A percentile compares a stretch with the other conserved stretches of the same genome.
Evolutionary conservation across 148 eudicot species (phyloP).

Genomic region (Pharnaceum exiguum): DNA sequence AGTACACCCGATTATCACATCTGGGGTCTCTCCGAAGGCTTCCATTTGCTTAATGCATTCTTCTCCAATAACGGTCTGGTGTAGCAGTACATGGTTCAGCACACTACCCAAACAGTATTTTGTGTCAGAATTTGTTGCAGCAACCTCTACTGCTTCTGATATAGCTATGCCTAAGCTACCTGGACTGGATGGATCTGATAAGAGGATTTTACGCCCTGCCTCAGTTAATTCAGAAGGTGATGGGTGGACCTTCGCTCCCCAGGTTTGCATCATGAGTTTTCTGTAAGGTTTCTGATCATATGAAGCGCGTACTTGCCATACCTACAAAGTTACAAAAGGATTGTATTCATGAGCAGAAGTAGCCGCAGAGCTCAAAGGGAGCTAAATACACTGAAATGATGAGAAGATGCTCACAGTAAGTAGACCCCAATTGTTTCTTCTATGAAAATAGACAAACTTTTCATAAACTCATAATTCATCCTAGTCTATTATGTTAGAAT

Average conservation of each 20-base stretch:
- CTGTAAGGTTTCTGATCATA: constrained; percentile 95
- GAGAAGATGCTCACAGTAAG: too few species aligned
- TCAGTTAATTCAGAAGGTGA: constrained; percentile 87
- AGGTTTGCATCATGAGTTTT: constrained; percentile 94
- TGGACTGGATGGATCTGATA: constrained; percentile 66
- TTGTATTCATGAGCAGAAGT: background rate
- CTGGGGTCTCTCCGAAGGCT: constrained; percentile 84
- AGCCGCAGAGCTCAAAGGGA: background rate
- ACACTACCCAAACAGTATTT: constrained; percentile 96
- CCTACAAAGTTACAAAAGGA: constrained; percentile 31
- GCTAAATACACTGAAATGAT: background rate
- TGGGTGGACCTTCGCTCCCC: constrained; percentile 94
- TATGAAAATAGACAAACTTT: background rate
- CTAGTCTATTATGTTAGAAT: background rate
- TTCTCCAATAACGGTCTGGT: constrained; percentile 93
- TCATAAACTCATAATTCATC: background rate
- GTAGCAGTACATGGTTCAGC: constrained; percentile 86
- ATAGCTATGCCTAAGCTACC: constrained; percentile 96
- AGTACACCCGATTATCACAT: constrained; percentile 89
- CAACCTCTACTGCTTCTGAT: constrained; percentile 93
- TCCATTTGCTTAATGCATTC: constrained; percentile 96
- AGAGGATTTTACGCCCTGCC: constrained; percentile 63
- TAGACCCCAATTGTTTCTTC: too few species aligned
- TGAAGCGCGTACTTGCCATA: constrained; percentile 97
- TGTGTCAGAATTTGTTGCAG: constrained; percentile 59